Evolutionary conservation across 805 yeast genomes (phyloP), one percentile per base, ranked within the genome.

Genomic region (Hermanozyma aechmeae): DNA sequence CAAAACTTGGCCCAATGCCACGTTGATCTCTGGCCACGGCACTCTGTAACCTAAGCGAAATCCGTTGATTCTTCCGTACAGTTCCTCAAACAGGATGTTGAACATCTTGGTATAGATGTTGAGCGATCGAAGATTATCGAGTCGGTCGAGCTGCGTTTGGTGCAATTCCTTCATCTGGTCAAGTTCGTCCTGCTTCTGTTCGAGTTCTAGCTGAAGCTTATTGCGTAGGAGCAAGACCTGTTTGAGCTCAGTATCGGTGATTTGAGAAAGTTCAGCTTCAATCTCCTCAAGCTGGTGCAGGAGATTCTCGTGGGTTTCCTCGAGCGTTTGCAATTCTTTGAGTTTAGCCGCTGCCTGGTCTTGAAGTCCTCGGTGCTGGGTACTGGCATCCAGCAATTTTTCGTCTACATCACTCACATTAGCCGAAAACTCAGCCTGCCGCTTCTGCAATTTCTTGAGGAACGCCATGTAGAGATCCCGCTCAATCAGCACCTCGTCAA

Each of bases 11-110:
- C 97, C 97, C 43, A 87, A 56, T 0, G 94, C 96, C 2, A 93
- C 92, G 48, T 86, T 87, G 24, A 85, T 78, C 43, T 87, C 97
- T 31, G 83, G 73, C 94, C 95, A 85, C 2, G 93, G 79, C 0
- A 87, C 82, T 35, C 66, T 70, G 30, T 59, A 53, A 0, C 97
- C 97, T n/a, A 89, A 50, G 32, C 95, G 56, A 15, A 84, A 62
- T 0, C 87, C 89, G 53, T 87, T 87, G 18, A 87, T 89, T 1
- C 92, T 79, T 0, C 93, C 96, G 55, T 82, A 84, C 13, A 45
- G 34, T 7, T 42, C 38, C 37, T 82, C 84, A 38, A 78, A 81
- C 2, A 93, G 81, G 5, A 92, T 87, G 33, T 77, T 68, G 51
- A 89, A 92, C 0, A 85, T 73, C 39, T 79, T 89, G 36, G 74